Conservation (phyloP, 805 yeast species). For the Lipomyces kockii region DNA sequence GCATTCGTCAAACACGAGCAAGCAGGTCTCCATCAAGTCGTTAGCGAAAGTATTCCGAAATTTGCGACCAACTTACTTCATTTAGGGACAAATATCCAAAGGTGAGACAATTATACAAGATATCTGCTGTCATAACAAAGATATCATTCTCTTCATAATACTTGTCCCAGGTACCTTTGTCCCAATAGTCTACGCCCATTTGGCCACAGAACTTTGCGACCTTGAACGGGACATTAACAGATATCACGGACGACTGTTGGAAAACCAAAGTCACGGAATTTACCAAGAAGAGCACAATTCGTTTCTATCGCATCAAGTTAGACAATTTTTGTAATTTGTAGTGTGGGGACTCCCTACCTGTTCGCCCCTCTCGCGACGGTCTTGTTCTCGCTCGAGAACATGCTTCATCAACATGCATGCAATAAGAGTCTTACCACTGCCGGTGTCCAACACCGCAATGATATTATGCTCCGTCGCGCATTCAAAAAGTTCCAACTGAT, state of each 20-base stretch:
- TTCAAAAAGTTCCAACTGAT: slow-evolving; percentile 24
- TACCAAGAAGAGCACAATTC: slow-evolving; percentile 13
- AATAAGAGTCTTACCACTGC: slow-evolving; percentile 23
- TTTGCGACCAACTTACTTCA: neutral
- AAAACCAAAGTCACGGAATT: slow-evolving; percentile 15
- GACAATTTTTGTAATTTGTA: neutral
- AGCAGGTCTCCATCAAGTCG: slow-evolving; percentile 7
- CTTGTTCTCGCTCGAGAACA: slow-evolving; percentile 7
- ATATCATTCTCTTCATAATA: slow-evolving; percentile 9
- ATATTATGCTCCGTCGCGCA: slow-evolving; percentile 9
- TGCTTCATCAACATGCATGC: slow-evolving; percentile 14
- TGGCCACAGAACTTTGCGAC: slow-evolving; percentile 13
- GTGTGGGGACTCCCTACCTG: neutral
- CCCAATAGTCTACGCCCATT: slow-evolving; percentile 7
- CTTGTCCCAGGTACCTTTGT: neutral
- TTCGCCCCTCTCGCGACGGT: slow-evolving; percentile 3
- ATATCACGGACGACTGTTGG: slow-evolving; percentile 14
- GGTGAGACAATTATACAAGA: slow-evolving; percentile 9
- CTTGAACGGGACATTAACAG: slow-evolving; percentile 4
- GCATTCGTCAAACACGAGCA: slow-evolving; percentile 30
- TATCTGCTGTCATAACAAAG: slow-evolving; percentile 22
- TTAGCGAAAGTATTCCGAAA: neutral
- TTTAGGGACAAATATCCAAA: slow-evolving; percentile 10
- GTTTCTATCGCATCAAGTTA: neutral
- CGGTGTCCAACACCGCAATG: slow-evolving; percentile 24